Base-by-base conservation (phyloP, 805 yeast species). In the Sugiyamaella smithiae region DNA sequence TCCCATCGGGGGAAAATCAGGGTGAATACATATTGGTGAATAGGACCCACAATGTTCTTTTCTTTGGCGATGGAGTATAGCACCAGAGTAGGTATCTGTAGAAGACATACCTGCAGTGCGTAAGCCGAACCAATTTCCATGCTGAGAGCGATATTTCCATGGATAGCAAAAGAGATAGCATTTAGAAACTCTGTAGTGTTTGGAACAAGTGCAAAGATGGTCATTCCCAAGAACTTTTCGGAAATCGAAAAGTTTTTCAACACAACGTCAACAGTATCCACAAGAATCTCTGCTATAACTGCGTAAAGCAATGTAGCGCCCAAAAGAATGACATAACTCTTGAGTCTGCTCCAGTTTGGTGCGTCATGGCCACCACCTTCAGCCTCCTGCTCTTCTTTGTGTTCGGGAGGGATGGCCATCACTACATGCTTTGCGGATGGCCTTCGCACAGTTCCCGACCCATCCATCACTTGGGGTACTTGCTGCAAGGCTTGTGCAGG, bases 91-190 rank as follows among this genome's bases (percentile, higher is more conserved):
- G 99, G 99, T 41, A 93, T 87, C 65, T 93, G 99, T 56, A 93
- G 74, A 50, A 93, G 72, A 58, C 96, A 91, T 12, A 93, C 99
- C 66, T 93, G 99, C 51, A 93, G 73, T 0, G 96, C 99, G 64
- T 93, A 93, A 0, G 99, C 99, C 54, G 95, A 83, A 52, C 99
- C 99, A 66, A 93, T 93, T 64, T 93, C 99, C 96, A 93, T 87
- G 2, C 96, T 87, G 40, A 93, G 72, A 0, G 99, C 96, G 47
- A 93, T 96, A 57, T 93, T 93, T 1, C 99, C 99, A 58, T 91
- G 82, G 57, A 88, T 81, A 0, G 99, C 99, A 71, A 93, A 93
- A 22, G 97, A 89, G 49, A 93, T 90, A 59, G 98, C 99, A 67
- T 93, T 93, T 50, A 93, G 76, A 60, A 93, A 93, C 68, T 93